Conservation (phyloP, 129 eudicot species). For the Pittosporum tobira region DNA sequence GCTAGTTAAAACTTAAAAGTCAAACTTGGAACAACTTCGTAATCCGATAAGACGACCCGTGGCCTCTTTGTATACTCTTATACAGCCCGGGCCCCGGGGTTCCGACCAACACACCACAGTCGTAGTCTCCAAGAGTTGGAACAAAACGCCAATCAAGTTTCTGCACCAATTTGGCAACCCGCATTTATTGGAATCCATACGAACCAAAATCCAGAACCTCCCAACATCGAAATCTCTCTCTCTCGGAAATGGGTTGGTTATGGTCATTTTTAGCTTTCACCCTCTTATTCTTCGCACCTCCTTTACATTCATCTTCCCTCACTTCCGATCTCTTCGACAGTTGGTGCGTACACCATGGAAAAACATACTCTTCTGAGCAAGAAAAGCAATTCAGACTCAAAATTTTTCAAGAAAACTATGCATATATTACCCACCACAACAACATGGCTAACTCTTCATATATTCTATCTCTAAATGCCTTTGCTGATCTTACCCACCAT, state of each 20-base stretch:
- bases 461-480: constrained; percentile 68
- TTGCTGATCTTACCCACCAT: constrained; percentile 86
- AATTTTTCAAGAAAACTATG: constrained; percentile 59
- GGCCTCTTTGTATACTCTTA: too few relatives aligned
- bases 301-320: constrained; percentile 21
- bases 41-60: too few relatives aligned
- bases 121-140: too few relatives aligned
- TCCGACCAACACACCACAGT: too few relatives aligned
- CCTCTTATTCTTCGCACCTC: not conserved
- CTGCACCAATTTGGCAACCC: too few relatives aligned
- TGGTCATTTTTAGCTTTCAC: constrained; percentile 1
- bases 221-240: constrained; percentile 12
- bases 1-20: too few relatives aligned
- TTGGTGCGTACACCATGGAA: constrained; percentile 60
- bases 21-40: too few relatives aligned
- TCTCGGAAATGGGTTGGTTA: constrained; percentile 27
- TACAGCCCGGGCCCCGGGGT: too few relatives aligned
- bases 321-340: constrained; percentile 52
- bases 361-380: constrained; percentile 53
- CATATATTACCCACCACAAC: constrained; percentile 45
- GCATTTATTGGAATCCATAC: too few relatives aligned
- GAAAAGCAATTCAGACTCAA: constrained; percentile 40
- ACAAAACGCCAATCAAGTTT: too few relatives aligned
- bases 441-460: constrained; percentile 29
- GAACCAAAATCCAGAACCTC: not conserved